phyloP scores from a whole-genome alignment of 83 land plant species.

The Diphasiastrum complanatum region DNA sequence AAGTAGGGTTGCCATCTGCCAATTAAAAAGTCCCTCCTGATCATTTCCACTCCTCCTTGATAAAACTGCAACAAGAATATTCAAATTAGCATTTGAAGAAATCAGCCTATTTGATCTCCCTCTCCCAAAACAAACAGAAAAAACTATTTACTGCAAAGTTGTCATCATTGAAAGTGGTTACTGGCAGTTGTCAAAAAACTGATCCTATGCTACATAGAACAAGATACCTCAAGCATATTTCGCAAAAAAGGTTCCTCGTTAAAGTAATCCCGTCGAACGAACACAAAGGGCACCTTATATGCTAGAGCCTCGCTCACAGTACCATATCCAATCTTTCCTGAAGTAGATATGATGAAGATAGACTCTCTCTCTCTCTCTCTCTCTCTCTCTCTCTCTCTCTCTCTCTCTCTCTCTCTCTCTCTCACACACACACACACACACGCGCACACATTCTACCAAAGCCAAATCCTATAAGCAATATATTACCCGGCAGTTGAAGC shows the following conservation, averaged over 20 bases:
- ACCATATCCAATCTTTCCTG: slow-evolving; percentile 99
- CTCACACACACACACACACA: too few relatives aligned
- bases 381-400: too few relatives aligned
- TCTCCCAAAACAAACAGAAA: too few relatives aligned
- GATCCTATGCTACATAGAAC: neutral
- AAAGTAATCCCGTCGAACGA: slow-evolving; percentile 97
- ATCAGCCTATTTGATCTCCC: too few relatives aligned
- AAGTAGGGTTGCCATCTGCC: slow-evolving; percentile 94
- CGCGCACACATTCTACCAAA: too few relatives aligned
- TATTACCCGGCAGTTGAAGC: too few relatives aligned
- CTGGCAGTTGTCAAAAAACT: neutral
- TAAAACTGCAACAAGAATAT: slow-evolving; percentile 55
- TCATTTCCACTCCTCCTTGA: slow-evolving; percentile 98
- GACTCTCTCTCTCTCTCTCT: too few relatives aligned
- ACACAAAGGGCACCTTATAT: slow-evolving; percentile 87
- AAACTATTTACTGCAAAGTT: too few relatives aligned
- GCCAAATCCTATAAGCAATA: too few relatives aligned
- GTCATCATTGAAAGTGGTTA: too few relatives aligned
- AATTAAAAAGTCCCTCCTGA: slow-evolving; percentile 87
- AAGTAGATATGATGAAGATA: neutral
- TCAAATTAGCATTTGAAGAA: too few relatives aligned
- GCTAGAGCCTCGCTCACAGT: slow-evolving; percentile 95
- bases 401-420: too few relatives aligned
- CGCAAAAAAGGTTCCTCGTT: slow-evolving; percentile 97
- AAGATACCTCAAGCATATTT: slow-evolving; percentile 91